Evolutionary conservation across 176 grass and related monocot species (phyloP).

Genomic region (Zizania latifolia): DNA sequence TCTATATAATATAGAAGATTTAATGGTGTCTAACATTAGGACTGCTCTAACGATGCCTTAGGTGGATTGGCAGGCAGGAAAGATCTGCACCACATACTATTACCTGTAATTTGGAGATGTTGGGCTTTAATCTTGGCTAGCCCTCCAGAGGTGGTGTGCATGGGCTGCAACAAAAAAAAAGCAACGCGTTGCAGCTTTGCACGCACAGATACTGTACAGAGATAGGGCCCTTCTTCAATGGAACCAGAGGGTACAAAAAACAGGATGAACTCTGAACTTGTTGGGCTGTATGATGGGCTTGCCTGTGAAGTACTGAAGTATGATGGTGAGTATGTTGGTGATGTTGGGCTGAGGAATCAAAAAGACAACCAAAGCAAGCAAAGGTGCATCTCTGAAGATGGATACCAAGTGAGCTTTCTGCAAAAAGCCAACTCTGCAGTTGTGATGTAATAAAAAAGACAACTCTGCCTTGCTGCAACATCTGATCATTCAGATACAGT

Average conservation of each 20-base stretch:
- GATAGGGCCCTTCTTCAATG: too few species aligned
- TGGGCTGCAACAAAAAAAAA: constrained; percentile 37
- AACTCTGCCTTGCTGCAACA: constrained; percentile 48
- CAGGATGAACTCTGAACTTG: constrained; percentile 40
- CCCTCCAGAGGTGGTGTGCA: constrained; percentile 56
- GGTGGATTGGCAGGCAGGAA: background rate
- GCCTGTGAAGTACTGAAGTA: constrained; percentile 76
- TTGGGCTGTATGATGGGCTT: constrained; percentile 83
- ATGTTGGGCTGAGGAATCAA: constrained; percentile 54
- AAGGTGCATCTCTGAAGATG: background rate
- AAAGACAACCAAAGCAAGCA: constrained; percentile 14
- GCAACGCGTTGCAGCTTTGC: background rate
- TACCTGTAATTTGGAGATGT: constrained; percentile 91
- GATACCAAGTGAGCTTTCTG: background rate
- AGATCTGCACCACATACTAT: background rate
- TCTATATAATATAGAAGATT: too few species aligned
- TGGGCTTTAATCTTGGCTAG: constrained; percentile 80
- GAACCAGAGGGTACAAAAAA: background rate
- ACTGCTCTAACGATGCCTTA: background rate
- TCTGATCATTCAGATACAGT: constrained; percentile 88
- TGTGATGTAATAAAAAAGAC: too few species aligned
- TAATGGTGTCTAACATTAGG: too few species aligned
- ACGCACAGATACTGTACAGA: background rate
- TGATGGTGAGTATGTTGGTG: constrained; percentile 79
- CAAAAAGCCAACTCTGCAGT: constrained; percentile 5